Evolutionary conservation across 148 eudicot genomes (phyloP).

Genomic region (Camellia japonica): DNA sequence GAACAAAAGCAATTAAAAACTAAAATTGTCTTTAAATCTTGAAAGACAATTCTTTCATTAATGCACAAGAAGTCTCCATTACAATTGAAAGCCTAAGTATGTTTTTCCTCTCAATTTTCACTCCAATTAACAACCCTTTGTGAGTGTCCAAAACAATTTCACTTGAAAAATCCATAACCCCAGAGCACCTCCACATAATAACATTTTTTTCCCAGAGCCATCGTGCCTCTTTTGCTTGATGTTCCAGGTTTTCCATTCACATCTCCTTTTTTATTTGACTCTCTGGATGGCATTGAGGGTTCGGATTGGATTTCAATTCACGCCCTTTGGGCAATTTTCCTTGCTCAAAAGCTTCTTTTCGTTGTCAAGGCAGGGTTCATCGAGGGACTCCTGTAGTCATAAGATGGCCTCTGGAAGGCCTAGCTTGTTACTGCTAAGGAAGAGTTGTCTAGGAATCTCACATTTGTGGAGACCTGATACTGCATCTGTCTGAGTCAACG

Average conservation of each 20-base stretch:
- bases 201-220: neutral
- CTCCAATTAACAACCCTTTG: neutral
- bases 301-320: neutral
- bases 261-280: neutral
- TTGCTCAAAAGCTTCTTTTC: neutral
- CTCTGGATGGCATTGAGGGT: neutral
- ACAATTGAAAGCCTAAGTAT: conserved; percentile 7
- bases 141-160: conserved; percentile 1
- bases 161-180: neutral
- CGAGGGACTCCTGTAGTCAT: conserved; percentile 49
- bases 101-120: neutral
- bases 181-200: neutral
- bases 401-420: conserved; percentile 67
- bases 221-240: neutral
- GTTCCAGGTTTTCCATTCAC: neutral
- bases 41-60: neutral
- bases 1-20: neutral
- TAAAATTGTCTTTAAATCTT: neutral
- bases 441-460: conserved; percentile 56
- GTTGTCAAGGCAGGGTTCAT: neutral
- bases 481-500: conserved; percentile 41
- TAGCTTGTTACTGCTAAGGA: conserved; percentile 53
- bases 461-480: conserved; percentile 51
- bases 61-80: neutral
- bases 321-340: neutral